phyloP scores from a whole-genome alignment of 2,329 filamentous ascomycete species.

The Sclerotinia borealis region DNA sequence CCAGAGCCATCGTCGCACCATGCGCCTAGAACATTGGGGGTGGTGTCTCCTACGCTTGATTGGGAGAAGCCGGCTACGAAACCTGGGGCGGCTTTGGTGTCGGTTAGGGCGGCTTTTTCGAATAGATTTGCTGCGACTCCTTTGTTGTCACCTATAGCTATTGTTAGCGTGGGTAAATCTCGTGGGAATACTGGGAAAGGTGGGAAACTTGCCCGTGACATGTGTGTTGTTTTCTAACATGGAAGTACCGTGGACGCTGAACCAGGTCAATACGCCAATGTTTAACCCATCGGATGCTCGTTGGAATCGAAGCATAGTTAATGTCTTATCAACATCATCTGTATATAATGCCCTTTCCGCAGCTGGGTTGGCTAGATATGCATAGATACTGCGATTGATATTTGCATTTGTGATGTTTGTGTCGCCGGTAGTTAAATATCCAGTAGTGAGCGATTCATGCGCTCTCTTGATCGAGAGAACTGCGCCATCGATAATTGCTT shows the following conservation, averaged over 20 bases:
- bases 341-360: conserved; percentile 66
- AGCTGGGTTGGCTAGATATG: conserved; percentile 79
- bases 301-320: conserved; percentile 76
- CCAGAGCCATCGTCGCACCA: conserved; percentile 83
- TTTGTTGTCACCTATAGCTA: conserved; percentile 61
- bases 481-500: conserved; percentile 83
- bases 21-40: conserved; percentile 78
- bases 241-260: conserved; percentile 71
- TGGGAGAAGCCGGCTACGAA: conserved; percentile 93
- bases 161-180: background rate
- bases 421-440: conserved; percentile 63
- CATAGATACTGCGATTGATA: conserved; percentile 80
- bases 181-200: too few species aligned
- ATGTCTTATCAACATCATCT: conserved; percentile 58
- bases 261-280: conserved; percentile 83
- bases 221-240: conserved; percentile 88
- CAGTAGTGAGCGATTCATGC: conserved; percentile 60
- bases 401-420: conserved; percentile 69
- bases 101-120: conserved; percentile 59
- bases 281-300: conserved; percentile 67
- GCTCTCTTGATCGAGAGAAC: conserved; percentile 75
- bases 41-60: conserved; percentile 83
- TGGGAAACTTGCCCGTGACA: conserved; percentile 52
- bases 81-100: conserved; percentile 50
- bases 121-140: conserved; percentile 82